Conservation (phyloP, 371 early-diverging fungal genomes). For the Mortierella sp. region DNA sequence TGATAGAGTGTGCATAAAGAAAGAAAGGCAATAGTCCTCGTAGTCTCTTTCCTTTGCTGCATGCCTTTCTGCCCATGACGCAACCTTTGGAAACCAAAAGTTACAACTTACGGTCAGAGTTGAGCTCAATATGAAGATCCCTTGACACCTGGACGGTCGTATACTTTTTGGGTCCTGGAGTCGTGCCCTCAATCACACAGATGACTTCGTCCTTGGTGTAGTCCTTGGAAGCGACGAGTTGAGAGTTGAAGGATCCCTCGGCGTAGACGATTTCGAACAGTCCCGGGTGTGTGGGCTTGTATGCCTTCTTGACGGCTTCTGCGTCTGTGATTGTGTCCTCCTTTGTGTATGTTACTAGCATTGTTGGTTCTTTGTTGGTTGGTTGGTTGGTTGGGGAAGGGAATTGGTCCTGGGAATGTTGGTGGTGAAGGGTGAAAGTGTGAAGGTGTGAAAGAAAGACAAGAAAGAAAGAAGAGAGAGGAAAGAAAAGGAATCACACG, state of each 20-base stretch:
- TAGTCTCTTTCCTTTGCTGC: too few species aligned
- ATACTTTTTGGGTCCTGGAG: slow-evolving; percentile 69
- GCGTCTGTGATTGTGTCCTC: slow-evolving; percentile 39
- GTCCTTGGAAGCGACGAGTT: slow-evolving; percentile 65
- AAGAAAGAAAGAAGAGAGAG: neutral
- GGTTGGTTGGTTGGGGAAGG: neutral
- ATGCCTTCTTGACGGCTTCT: slow-evolving; percentile 36
- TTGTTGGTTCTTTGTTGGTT: neutral
- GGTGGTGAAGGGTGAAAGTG: neutral
- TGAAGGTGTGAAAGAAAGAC: neutral
- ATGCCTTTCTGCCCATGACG: too few species aligned
- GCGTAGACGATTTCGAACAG: slow-evolving; percentile 62
- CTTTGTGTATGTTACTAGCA: slow-evolving; percentile 31
- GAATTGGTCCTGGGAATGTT: neutral
- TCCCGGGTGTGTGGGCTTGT: slow-evolving; percentile 63
- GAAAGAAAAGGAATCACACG: neutral
- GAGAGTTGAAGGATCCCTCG: slow-evolving; percentile 65
- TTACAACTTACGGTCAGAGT: slow-evolving; percentile 71
- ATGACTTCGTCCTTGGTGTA: slow-evolving; percentile 67
- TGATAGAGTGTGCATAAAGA: too few species aligned
- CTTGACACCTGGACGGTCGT: slow-evolving; percentile 76
- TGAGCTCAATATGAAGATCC: slow-evolving; percentile 77
- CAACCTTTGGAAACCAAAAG: too few species aligned
- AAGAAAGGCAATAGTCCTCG: too few species aligned
- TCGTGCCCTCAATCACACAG: slow-evolving; percentile 66